Percentiles rank a stretch among this genome's conserved stretches.
phyloP scores from a whole-genome alignment of 495 filamentous ascomycete species.

The Trypethelium eluteriae region DNA sequence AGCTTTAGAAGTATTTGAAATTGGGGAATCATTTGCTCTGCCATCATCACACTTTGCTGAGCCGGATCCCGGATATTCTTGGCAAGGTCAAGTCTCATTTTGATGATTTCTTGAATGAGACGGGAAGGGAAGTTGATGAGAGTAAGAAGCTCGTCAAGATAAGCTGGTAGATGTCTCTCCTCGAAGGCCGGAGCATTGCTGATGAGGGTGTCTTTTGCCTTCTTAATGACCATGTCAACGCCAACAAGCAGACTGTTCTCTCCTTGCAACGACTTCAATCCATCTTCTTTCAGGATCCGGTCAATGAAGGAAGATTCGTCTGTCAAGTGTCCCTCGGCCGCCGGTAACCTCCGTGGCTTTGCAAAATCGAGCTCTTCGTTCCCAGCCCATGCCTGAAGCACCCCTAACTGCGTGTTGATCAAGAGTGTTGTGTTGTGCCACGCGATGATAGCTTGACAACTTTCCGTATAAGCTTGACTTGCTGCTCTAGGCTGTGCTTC shows the following conservation, averaged over 20 bases:
- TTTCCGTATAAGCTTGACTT: slow-evolving; percentile 66
- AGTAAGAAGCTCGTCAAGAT: slow-evolving; percentile 91
- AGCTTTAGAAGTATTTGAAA: slow-evolving; percentile 89
- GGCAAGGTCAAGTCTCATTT: slow-evolving; percentile 82
- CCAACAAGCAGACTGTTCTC: slow-evolving; percentile 76
- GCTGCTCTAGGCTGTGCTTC: slow-evolving; percentile 61
- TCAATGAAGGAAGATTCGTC: slow-evolving; percentile 92
- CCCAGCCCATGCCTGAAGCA: slow-evolving; percentile 90
- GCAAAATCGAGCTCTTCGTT: slow-evolving; percentile 91
- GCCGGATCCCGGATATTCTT: slow-evolving; percentile 88
- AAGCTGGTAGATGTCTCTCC: slow-evolving; percentile 86
- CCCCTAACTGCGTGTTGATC: slow-evolving; percentile 87
- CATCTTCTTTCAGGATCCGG: slow-evolving; percentile 96
- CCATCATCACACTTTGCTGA: slow-evolving; percentile 78
- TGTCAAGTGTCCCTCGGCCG: slow-evolving; percentile 54
- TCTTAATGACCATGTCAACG: slow-evolving; percentile 74
- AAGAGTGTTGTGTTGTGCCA: slow-evolving; percentile 98
- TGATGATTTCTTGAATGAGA: slow-evolving; percentile 93
- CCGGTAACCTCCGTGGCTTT: slow-evolving; percentile 45
- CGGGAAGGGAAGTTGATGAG: slow-evolving; percentile 95
- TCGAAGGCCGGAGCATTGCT: slow-evolving; percentile 77
- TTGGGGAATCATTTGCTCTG: slow-evolving; percentile 93
- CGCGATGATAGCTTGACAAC: slow-evolving; percentile 77
- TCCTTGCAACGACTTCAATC: slow-evolving; percentile 82
- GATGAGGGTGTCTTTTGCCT: slow-evolving; percentile 89